These are phyloP conservation scores for Phytophthora aleatoria DNA, from an alignment of 352 stramenopile genomes.

Conservation along the genomic window DNA sequence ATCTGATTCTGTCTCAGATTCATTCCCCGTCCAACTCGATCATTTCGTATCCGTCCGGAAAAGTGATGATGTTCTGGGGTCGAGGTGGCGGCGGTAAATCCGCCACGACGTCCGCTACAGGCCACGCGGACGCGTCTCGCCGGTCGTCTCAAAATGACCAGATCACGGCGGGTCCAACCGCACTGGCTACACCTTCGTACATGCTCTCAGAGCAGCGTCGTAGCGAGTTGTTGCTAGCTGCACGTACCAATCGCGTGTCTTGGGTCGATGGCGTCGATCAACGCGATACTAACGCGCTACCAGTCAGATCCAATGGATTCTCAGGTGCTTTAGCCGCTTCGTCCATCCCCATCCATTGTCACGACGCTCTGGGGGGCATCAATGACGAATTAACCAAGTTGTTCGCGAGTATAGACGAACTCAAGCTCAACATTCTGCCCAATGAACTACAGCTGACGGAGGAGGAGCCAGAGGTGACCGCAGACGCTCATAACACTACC, in stretches of 20 bases:
- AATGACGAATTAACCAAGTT: slow-evolving; percentile 41
- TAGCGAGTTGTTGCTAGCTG: slow-evolving; percentile 73
- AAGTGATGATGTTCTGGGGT: slow-evolving; percentile 50
- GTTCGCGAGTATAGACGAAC: slow-evolving; percentile 41
- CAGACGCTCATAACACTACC: not conserved
- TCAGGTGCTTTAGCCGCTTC: slow-evolving; percentile 9
- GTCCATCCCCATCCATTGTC: slow-evolving; percentile 33
- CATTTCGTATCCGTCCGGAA: slow-evolving; percentile 17
- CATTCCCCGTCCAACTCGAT: slow-evolving; percentile 15
- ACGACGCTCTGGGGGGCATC: slow-evolving; percentile 53
- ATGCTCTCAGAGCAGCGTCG: slow-evolving; percentile 73
- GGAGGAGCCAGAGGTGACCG: slow-evolving; percentile 1
- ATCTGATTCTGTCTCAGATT: slow-evolving; percentile 1
- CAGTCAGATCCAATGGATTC: not conserved
- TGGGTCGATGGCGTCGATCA: slow-evolving; percentile 70
- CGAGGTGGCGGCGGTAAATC: slow-evolving; percentile 23
- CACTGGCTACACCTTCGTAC: slow-evolving; percentile 41
- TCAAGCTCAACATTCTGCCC: slow-evolving; percentile 50
- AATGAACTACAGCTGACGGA: slow-evolving; percentile 36
- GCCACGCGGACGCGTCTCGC: not conserved
- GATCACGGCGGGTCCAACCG: slow-evolving; percentile 6
- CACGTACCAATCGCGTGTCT: slow-evolving; percentile 64
- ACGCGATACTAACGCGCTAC: slow-evolving; percentile 3
- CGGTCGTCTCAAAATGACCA: slow-evolving; percentile 10
- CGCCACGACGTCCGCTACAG: slow-evolving; percentile 10